Evolutionary conservation across 2,329 filamentous ascomycete species (phyloP), one percentile per base, ranked within the genome.

Genomic region (Fusarium goolgardi): DNA sequence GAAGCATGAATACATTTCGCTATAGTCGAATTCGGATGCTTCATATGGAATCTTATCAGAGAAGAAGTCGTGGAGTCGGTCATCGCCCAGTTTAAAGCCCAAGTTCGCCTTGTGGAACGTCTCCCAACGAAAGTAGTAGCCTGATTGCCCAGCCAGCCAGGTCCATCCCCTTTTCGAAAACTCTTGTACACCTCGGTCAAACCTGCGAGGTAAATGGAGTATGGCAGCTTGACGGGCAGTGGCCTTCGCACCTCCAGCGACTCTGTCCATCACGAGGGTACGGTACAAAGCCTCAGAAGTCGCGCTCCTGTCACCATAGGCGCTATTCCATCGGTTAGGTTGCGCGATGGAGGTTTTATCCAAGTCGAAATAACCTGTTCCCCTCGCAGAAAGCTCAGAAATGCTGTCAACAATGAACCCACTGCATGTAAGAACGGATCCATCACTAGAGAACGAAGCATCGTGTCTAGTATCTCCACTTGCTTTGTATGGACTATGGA

Each of bases 201-300:
- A 20, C 1, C 5, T 39, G 6, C 35, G 35, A 1, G 35, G 35
- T 13, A 39, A 4, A 39, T 39, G n/a, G n/a, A 39, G 0, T 13
- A 39, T 39, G n/a, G 35, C n/a, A 20, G n/a, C 35, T 5, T 39
- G 35, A 1, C n/a, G n/a, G 11, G n/a, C 35, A 39, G n/a, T 20
- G 6, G 35, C 11, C 0, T 2, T 20, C 3, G 2, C 35, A 0
- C 35, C 35, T 4, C 35, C 35, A 4, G n/a, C 1, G 6, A 39
- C 3, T 20, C 35, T 39, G 6, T 39, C 35, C 35, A 39, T 20
- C 6, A 39, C 35, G 1, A 39, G n/a, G 11, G n/a, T 39, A 13
- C n/a, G 3, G n/a, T 13, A 39, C 4, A 39, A 20, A 20, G 35
- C 35, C n/a, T 39, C 35, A 2, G n/a, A 20, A 13, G n/a, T 39